Evolutionary conservation across 2,329 filamentous ascomycete genomes (phyloP).

Genomic region (Xylariales sp.): DNA sequence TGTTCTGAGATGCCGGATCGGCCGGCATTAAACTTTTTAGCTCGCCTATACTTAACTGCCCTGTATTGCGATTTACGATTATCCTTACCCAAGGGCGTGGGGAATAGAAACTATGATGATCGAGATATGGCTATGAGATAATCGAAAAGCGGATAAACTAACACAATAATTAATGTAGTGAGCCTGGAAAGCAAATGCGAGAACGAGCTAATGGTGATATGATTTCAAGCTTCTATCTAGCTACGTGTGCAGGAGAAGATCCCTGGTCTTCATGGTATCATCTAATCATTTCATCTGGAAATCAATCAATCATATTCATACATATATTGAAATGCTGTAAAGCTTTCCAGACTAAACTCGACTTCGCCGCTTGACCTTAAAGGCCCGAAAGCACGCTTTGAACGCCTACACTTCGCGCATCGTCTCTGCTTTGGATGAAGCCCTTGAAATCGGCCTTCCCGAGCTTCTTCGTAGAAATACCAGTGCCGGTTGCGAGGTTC

Average conservation of each 20-base stretch:
- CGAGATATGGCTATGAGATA: neutral
- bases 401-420: conserved; percentile 82
- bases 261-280: conserved; percentile 21
- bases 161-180: neutral
- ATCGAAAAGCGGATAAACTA: neutral
- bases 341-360: neutral
- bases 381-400: conserved; percentile 82
- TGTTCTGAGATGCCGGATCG: neutral
- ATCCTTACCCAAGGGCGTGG: neutral
- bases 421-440: conserved; percentile 87
- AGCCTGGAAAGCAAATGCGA: neutral
- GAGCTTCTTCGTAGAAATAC: conserved; percentile 61
- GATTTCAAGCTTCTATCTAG: neutral
- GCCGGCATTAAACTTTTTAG: neutral
- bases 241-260: neutral
- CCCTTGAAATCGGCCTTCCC: conserved; percentile 79
- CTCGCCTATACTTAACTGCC: neutral
- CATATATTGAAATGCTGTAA: conserved; percentile 14
- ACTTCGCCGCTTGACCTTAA: conserved; percentile 43
- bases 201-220: neutral
- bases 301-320: conserved; percentile 18
- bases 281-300: conserved; percentile 18
- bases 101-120: neutral
- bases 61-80: too few relatives aligned
- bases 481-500: conserved; percentile 60